Evolutionary conservation across 768 basidiomycete species (phyloP).

Genomic region (Kwoniella pini): DNA sequence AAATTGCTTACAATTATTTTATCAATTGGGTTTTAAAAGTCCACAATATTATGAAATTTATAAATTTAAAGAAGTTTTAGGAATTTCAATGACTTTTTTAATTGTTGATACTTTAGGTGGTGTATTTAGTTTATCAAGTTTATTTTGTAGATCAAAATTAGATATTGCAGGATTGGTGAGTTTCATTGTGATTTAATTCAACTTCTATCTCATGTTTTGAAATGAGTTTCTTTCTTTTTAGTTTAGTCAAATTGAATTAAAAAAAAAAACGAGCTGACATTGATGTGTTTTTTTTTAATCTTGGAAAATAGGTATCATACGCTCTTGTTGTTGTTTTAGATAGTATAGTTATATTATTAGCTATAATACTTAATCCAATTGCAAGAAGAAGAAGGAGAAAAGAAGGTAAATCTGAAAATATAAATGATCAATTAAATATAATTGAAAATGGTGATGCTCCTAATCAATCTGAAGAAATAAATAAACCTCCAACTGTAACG

Average conservation of each 20-base stretch:
- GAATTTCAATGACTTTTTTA: slow-evolving; percentile 72
- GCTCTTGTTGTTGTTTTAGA: slow-evolving; percentile 67
- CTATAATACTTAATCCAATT: slow-evolving; percentile 67
- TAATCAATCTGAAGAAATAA: neutral
- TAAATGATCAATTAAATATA: neutral
- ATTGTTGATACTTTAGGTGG: slow-evolving; percentile 69
- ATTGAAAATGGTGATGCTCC: neutral
- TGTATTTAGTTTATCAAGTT: slow-evolving; percentile 68
- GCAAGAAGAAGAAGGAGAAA: slow-evolving; percentile 31
- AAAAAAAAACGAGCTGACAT: too few relatives aligned
- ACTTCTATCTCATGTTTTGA: too few relatives aligned
- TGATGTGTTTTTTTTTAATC: too few relatives aligned
- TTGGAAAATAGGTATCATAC: slow-evolving; percentile 59
- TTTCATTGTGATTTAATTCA: too few relatives aligned
- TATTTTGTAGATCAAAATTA: slow-evolving; percentile 67
- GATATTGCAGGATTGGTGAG: slow-evolving; percentile 65
- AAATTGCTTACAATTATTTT: slow-evolving; percentile 61
- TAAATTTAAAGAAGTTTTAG: slow-evolving; percentile 59
- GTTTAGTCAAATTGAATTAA: too few relatives aligned
- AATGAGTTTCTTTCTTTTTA: too few relatives aligned
- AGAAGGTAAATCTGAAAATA: slow-evolving; percentile 17
- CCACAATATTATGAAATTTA: slow-evolving; percentile 79
- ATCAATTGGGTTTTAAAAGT: slow-evolving; percentile 53
- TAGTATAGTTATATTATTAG: slow-evolving; percentile 63
- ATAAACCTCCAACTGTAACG: slow-evolving; percentile 1